Conservation (phyloP, 345 rosid species). For the Turritis glabra region DNA sequence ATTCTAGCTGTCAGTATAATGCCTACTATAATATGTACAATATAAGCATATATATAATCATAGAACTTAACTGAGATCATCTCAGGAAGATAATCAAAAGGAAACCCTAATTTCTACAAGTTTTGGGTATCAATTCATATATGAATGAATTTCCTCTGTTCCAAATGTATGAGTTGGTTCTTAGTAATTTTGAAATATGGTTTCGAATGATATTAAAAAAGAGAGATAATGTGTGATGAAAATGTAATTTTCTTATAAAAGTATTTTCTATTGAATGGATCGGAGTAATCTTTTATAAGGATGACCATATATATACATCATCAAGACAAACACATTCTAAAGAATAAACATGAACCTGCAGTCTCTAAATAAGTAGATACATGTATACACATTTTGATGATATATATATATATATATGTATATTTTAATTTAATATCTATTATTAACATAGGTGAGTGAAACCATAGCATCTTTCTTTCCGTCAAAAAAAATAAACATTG, state of each 20-base stretch:
- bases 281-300: neutral
- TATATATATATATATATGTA: neutral
- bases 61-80: neutral
- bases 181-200: neutral
- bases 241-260: neutral
- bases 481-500: neutral
- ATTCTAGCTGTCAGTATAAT: conserved; percentile 29
- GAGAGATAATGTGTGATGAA: neutral
- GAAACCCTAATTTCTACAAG: neutral
- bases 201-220: neutral
- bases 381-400: neutral
- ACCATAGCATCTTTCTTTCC: conserved; percentile 5
- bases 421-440: neutral
- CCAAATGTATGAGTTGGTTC: neutral
- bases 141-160: neutral
- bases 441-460: neutral
- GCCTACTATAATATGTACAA: conserved; percentile 1
- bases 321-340: neutral
- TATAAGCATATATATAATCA: neutral
- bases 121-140: too few relatives aligned
- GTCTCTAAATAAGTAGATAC: neutral
- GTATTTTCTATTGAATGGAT: neutral
- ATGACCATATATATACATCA: neutral
- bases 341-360: neutral
- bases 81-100: neutral